Conservation (phyloP, 495 filamentous ascomycete species). For the Daldinia childiae region DNA sequence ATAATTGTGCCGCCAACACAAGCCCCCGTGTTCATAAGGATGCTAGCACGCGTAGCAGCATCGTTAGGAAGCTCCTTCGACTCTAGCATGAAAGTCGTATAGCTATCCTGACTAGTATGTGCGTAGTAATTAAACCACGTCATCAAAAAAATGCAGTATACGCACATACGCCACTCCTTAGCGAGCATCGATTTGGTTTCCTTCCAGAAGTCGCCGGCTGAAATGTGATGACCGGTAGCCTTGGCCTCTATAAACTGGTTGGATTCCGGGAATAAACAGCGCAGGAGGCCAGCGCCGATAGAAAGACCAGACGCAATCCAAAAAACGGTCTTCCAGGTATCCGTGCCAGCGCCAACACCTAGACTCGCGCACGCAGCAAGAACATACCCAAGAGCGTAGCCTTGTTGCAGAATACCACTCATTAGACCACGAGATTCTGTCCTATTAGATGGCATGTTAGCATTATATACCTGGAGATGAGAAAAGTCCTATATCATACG, state of each 20-base stretch:
- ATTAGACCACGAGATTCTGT: slow-evolving; percentile 74
- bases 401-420: slow-evolving; percentile 81
- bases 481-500: slow-evolving; percentile 48
- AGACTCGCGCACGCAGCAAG: slow-evolving; percentile 76
- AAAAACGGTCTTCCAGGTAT: slow-evolving; percentile 72
- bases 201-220: slow-evolving; percentile 64
- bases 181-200: slow-evolving; percentile 70
- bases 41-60: slow-evolving; percentile 71
- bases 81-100: slow-evolving; percentile 77
- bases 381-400: slow-evolving; percentile 79
- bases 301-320: slow-evolving; percentile 71
- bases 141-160: slow-evolving; percentile 79
- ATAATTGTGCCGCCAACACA: slow-evolving; percentile 76
- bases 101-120: slow-evolving; percentile 73
- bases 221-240: slow-evolving; percentile 57
- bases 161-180: slow-evolving; percentile 74
- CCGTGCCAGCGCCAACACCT: slow-evolving; percentile 64
- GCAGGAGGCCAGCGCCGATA: slow-evolving; percentile 69
- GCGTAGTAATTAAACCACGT: slow-evolving; percentile 65
- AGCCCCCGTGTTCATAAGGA: slow-evolving; percentile 78
- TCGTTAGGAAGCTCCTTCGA: slow-evolving; percentile 70
- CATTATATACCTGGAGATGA: slow-evolving; percentile 13
- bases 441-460: slow-evolving; percentile 34
- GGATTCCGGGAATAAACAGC: slow-evolving; percentile 74
- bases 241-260: slow-evolving; percentile 74